Base-by-base conservation (phyloP, 257 asterid genomes). In the Parsonsia alboflavescens region DNA sequence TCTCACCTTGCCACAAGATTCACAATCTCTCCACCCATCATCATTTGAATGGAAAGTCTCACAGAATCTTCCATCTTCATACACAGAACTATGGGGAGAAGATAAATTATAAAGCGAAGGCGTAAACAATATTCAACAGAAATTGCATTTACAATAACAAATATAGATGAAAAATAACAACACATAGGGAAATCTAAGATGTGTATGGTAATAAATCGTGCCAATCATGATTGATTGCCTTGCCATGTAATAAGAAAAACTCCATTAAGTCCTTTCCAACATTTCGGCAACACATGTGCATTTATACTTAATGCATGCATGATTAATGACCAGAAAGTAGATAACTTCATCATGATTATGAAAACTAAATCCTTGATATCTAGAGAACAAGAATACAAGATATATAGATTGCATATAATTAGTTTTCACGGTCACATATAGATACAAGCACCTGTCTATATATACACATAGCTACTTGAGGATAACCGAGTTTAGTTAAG, bases 11-110 rank as follows among this genome's bases (percentile, higher is more conserved):
- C 91, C 91, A 80, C 97, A 91, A 73, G 91, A 83, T 78, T 88
- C 91, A 77, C 97, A 91, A 71, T 91, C 88, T 76, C 97, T 91
- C 97, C 97, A 89, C 67, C 97, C 97, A 80, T 87, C 93, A 54
- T 89, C 81, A 2, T 70, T 70, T 76, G 89, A 78, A 79, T 91
- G 96, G 82, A 89, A 91, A 64, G 91, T 86, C 77, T 88, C 93
- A 75, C 97, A 91, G 81, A 91, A 91, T 68, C 79, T 89, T 71
- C 92, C 97, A 59, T 84, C 87, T 70, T 88, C 89, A 53, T 80
- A 83, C 19, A 76, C 79, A 72, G 89, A 85, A 80, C 97, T 91
- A 72, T 76, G 75, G 65, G 77, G n/a, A 81, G 45, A 62, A 76
- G 71, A 53, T 49, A 44, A 67, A 53, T 36, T 22, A 68, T 65